Evolutionary conservation across 768 basidiomycete genomes (phyloP).

Genomic region (Stropharia rugosoannulata): DNA sequence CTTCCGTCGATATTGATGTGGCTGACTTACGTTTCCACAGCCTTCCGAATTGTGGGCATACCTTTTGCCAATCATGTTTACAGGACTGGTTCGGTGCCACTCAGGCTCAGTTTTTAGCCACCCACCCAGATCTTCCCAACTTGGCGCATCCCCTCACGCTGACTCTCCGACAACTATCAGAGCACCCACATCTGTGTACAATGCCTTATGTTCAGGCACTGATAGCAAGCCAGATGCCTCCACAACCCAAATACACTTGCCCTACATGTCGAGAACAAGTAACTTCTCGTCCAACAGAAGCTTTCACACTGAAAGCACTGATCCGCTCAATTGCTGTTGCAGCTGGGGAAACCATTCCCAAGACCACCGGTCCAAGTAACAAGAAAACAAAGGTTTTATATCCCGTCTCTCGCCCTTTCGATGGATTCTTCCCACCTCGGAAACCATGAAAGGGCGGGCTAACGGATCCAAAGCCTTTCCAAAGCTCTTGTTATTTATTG

Average conservation of each 20-base stretch:
- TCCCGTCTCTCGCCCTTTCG: slow-evolving; percentile 36
- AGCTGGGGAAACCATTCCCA: slow-evolving; percentile 47
- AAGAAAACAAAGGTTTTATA: slow-evolving; percentile 19
- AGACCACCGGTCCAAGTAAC: slow-evolving; percentile 21
- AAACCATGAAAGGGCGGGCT: slow-evolving; percentile 9
- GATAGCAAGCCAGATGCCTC: slow-evolving; percentile 25
- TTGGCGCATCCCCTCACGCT: slow-evolving; percentile 6
- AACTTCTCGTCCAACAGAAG: slow-evolving; percentile 51
- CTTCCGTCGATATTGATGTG: too few species aligned
- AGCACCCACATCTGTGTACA: slow-evolving; percentile 26
- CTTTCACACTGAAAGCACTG: slow-evolving; percentile 59
- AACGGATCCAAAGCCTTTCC: background rate
- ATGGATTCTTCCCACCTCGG: slow-evolving; percentile 41
- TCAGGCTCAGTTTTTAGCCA: slow-evolving; percentile 45
- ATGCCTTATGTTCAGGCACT: slow-evolving; percentile 8
- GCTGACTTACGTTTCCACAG: slow-evolving; percentile 29
- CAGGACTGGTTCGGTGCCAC: slow-evolving; percentile 52
- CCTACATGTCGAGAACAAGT: slow-evolving; percentile 62
- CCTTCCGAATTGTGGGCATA: slow-evolving; percentile 66
- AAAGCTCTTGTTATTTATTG: background rate
- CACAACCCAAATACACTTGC: slow-evolving; percentile 59
- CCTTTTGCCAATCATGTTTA: slow-evolving; percentile 64
- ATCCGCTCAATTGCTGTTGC: slow-evolving; percentile 48
- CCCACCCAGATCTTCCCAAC: slow-evolving; percentile 40
- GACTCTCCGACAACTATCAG: slow-evolving; percentile 19